Base-by-base conservation (phyloP, 257 asterid species). In the Ajuga chamaepitys region DNA sequence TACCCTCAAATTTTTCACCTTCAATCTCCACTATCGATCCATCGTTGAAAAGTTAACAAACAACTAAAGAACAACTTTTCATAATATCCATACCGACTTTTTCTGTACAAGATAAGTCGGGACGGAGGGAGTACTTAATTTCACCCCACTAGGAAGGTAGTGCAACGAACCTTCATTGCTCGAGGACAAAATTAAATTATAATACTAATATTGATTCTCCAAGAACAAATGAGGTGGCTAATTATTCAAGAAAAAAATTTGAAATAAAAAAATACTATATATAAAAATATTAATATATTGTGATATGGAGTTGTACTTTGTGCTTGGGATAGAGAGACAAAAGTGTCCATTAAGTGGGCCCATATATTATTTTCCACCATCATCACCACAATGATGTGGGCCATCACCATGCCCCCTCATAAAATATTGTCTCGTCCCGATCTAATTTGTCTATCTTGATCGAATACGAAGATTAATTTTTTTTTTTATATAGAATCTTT, bases 271-370 rank as follows among this genome's bases (percentile, higher is more conserved):
- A 16, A 28, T 5, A 62, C n/a, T n/a, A n/a, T n/a, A n/a, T n/a
- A n/a, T n/a, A n/a, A n/a, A n/a, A n/a, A n/a, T n/a, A n/a, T n/a
- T 2, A 40, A 14, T 6, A 20, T 25, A 14, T 62, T 22, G 45
- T 32, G 14, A 62, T 17, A 14, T 44, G 24, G 21, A 6, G 38
- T 30, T 32, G 55, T 48, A 62, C 8, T 42, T 68, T 55, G 66
- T 74, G 78, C 66, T 55, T 70, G 71, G 51, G 42, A 40, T 55
- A n/a, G 71, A 68, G 78, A 70, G 80, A 74, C 83, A 75, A 77
- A 68, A 64, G 68, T 64, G 70, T 81, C 68, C 76, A 58, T 47
- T 28, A n/a, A 0, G 37, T 50, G 64, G 81, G 81, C 35, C 51
- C 34, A 5, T 5, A 2, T 5, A 28, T 28, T 28, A 2, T 28